Evolutionary conservation across 2,329 filamentous ascomycete genomes (phyloP).

Genomic region (Penicillium thymicola): DNA sequence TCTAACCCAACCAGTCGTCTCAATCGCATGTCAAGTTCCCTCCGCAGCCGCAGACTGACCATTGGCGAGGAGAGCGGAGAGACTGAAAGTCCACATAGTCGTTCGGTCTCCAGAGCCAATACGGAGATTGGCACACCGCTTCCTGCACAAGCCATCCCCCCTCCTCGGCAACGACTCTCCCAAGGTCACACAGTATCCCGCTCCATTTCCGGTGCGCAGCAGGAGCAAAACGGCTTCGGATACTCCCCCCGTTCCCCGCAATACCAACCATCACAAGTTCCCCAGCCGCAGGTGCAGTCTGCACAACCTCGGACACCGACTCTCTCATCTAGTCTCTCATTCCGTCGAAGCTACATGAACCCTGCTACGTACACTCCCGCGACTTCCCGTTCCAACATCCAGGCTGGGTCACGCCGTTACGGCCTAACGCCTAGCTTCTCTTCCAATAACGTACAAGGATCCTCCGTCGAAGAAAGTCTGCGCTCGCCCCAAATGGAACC

Average conservation of each 20-base stretch:
- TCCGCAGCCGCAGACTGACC: conserved; percentile 37
- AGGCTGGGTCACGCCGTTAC: conserved; percentile 43
- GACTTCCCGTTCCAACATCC: conserved; percentile 39
- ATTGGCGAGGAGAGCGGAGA: conserved; percentile 37
- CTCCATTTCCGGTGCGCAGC: conserved; percentile 24
- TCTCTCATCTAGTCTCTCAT: conserved; percentile 30
- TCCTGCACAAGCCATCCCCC: conserved; percentile 27
- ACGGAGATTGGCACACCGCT: conserved; percentile 39
- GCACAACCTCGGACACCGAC: conserved; percentile 31
- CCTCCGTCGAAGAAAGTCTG: conserved; percentile 18
- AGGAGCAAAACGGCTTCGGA: conserved; percentile 19
- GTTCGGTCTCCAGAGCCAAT: conserved; percentile 43
- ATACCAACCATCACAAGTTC: conserved; percentile 21
- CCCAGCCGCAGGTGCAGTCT: conserved; percentile 11
- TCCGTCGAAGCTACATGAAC: conserved; percentile 38
- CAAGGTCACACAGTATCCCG: conserved; percentile 28
- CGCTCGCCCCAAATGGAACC: conserved; percentile 20
- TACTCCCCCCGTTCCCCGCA: conserved; percentile 24
- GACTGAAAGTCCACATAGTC: conserved; percentile 29
- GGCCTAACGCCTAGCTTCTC: conserved; percentile 25
- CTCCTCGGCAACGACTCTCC: conserved; percentile 35
- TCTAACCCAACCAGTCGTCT: conserved; percentile 36
- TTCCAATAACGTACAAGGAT: conserved; percentile 18
- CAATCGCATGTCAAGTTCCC: conserved; percentile 40
- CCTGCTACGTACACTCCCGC: conserved; percentile 35